Evolutionary conservation across 768 basidiomycete species (phyloP).

Genomic region (Tylopilus balloui): DNA sequence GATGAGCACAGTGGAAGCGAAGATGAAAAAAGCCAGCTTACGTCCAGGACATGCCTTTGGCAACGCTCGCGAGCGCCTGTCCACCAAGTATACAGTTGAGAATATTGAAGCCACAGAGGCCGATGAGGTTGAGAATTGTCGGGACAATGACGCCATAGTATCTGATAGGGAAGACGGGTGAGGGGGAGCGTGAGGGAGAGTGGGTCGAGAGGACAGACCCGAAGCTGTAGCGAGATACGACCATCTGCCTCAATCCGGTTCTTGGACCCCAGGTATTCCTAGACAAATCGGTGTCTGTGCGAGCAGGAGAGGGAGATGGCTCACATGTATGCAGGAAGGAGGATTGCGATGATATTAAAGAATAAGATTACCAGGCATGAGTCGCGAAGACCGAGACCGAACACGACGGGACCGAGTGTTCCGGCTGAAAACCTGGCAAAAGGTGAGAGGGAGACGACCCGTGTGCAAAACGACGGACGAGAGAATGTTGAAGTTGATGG

Average conservation of each 20-base stretch:
- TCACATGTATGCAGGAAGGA: conserved; percentile 59
- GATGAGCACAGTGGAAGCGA: conserved; percentile 7
- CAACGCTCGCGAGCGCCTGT: conserved; percentile 57
- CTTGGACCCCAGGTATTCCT: conserved; percentile 74
- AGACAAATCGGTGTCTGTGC: not conserved
- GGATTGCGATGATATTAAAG: conserved; percentile 58
- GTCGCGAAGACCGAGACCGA: conserved; percentile 56
- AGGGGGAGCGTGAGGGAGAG: conserved; percentile 9
- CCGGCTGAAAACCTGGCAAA: conserved; percentile 59
- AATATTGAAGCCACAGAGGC: conserved; percentile 60
- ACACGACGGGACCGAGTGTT: conserved; percentile 60
- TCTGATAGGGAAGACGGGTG: conserved; percentile 22
- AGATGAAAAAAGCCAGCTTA: conserved; percentile 23
- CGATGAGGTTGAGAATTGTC: conserved; percentile 54
- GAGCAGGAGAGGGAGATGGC: conserved; percentile 12
- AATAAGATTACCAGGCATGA: conserved; percentile 63
- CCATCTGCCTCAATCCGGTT: conserved; percentile 79
- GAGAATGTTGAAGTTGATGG: conserved; percentile 63
- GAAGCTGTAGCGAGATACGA: conserved; percentile 59
- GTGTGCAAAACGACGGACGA: conserved; percentile 32
- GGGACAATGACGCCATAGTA: conserved; percentile 52
- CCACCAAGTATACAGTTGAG: conserved; percentile 67
- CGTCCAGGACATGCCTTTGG: conserved; percentile 49
- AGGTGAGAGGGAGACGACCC: not conserved
- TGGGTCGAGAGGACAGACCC: conserved; percentile 42